Evolutionary conservation across 306 rosid species (phyloP), one percentile per base, ranked within the genome.

Genomic region (Adenanthera pavonina): DNA sequence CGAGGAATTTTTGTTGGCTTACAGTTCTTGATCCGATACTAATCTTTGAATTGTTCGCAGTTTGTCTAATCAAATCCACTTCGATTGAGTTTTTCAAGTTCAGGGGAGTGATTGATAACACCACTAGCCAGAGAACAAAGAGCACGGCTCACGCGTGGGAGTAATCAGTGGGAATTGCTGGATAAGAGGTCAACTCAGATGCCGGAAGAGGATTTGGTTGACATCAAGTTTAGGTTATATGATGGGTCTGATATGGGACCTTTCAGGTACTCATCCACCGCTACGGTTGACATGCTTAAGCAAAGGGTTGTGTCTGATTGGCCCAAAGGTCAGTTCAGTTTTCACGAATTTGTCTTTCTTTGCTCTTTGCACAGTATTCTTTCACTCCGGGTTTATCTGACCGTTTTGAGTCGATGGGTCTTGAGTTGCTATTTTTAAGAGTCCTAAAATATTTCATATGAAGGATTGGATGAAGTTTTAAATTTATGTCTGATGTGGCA

Each of bases 221-320:
- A 87, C 53, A 86, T 92, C 53, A 90, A 90, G 86, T 92, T 92
- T 75, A 80, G 97, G 88, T 64, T 92, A 77, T 88, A 90, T 76
- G 97, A 92, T 82, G 94, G 92, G 76, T 85, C 90, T 52, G 94
- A 90, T 77, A 81, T 90, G 43, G 94, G 94, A 15, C 97, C 97
- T 4, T 88, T 90, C 74, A 88, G 88, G 68, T 92, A 92, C 85
- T 90, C 94, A 5, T 76, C 97, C 34, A 81, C 97, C 20, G 87
- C 92, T 6, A 92, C 97, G 0, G 89, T 92, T 15, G 97, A 90
- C 83, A 79, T 84, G 88, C 97, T 92, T 40, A 92, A 92, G 90
- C 94, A 92, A 86, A 88, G 94, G 78, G 66, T 92, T 17, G 88
- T 92, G 25, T 85, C 97, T 30, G 94, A 92, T 75, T 92, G 97